Conservation (phyloP, 2,329 filamentous ascomycete species). For the Plenodomus biglobosus region DNA sequence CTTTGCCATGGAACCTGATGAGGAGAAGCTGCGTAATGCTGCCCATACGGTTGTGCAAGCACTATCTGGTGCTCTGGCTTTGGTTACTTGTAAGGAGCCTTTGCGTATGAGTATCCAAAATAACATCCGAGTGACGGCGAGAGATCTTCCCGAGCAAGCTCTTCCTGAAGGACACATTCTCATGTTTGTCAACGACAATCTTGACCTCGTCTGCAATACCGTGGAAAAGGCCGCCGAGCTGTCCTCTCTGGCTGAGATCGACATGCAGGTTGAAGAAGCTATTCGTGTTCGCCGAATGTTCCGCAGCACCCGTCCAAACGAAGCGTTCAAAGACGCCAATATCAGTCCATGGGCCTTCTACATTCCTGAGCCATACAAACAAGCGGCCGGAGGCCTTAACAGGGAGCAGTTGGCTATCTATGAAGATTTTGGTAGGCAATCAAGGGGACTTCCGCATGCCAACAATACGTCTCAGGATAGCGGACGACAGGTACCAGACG, state of each 20-base stretch:
- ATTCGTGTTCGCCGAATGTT: constrained; percentile 77
- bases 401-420: constrained; percentile 93
- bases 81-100: constrained; percentile 98
- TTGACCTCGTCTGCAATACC: constrained; percentile 88
- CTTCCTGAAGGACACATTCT: constrained; percentile 93
- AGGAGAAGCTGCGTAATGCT: constrained; percentile 80
- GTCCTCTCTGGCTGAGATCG: constrained; percentile 89
- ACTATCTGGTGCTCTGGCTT: constrained; percentile 86
- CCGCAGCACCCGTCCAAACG: constrained; percentile 71
- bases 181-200: constrained; percentile 98
- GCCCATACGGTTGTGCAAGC: constrained; percentile 94
- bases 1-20: constrained; percentile 89
- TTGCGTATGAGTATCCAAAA: constrained; percentile 96
- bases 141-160: constrained; percentile 65
- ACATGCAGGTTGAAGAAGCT: constrained; percentile 84
- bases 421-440: constrained; percentile 89
- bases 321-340: constrained; percentile 78
- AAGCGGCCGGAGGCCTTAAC: constrained; percentile 80
- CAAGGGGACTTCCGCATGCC: constrained; percentile 63
- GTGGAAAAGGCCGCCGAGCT: constrained; percentile 96
- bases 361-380: constrained; percentile 90
- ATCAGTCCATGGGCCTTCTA: constrained; percentile 91
- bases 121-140: constrained; percentile 85
- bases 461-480: constrained; percentile 61
- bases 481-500: constrained; percentile 62